These are phyloP conservation scores for Oropetium thomaeum DNA, from an alignment of 176 grass and related monocot genomes.

Conservation along the genomic window DNA sequence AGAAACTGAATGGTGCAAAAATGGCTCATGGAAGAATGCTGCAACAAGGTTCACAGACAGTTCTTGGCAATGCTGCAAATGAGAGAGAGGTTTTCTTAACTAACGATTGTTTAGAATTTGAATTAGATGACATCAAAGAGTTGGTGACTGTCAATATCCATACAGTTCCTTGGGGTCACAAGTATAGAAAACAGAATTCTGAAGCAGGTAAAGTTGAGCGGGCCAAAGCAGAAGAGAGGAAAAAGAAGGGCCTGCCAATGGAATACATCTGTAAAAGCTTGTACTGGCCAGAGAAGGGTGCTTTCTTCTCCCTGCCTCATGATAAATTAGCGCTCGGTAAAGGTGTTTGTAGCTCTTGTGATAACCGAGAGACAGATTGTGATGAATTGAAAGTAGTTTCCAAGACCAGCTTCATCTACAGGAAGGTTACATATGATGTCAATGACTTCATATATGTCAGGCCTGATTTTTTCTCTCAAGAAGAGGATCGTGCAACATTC, in stretches of 20 bases:
- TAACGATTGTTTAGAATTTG: constrained; percentile 89
- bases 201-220: constrained; percentile 67
- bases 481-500: constrained; percentile 60
- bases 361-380: constrained; percentile 46
- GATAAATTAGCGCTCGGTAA: constrained; percentile 78
- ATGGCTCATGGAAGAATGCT: constrained; percentile 85
- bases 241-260: constrained; percentile 78
- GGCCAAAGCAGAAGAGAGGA: constrained; percentile 73
- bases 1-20: constrained; percentile 63
- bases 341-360: constrained; percentile 79
- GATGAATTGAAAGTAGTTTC: constrained; percentile 65
- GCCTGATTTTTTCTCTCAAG: constrained; percentile 71
- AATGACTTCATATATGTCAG: constrained; percentile 78
- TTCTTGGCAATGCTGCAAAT: constrained; percentile 95
- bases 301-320: constrained; percentile 69
- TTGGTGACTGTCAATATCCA: constrained; percentile 64
- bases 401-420: constrained; percentile 66
- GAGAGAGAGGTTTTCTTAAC: constrained; percentile 91
- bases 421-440: constrained; percentile 57
- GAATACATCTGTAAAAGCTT: constrained; percentile 86
- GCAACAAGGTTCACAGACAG: constrained; percentile 66
- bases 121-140: constrained; percentile 78
- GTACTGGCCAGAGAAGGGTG: constrained; percentile 86
- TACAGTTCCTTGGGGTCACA: constrained; percentile 78
- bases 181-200: constrained; percentile 80